Evolutionary conservation across 768 basidiomycete species (phyloP), one percentile per base, ranked within the genome.

Genomic region (Leccinum aurantiacum): DNA sequence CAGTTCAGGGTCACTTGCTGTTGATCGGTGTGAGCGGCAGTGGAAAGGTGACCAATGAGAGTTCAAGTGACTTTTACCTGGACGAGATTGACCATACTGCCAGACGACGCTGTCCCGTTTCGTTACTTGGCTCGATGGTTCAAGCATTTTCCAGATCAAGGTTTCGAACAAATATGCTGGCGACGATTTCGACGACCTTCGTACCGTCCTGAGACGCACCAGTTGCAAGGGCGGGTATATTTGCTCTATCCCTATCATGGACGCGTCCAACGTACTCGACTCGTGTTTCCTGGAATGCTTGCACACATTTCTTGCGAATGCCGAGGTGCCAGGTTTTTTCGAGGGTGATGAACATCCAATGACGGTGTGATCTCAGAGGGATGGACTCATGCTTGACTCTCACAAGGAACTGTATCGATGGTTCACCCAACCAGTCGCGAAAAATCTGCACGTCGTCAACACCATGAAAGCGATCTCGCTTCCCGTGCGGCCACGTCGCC

Each of bases 141-240:
- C 98, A 55, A 97, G 92, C 71, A 95, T 99, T 66, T 99, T 97
- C 84, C 97, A 99, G 73, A 97, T 99, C 82, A 98, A 98, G 73
- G 97, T 98, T 4, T 98, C 96, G 24, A 99, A 98, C 80, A 96
- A 95, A 72, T 99, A 99, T 73, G 97, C 94, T 2, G 95, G 93
- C 24, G 95, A 96, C 15, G 97, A 99, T 74, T 99, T 99, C 65
- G 96, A 98, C 64, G 97, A 99, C 74, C 80, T 99, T 49, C 88
- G 97, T 46, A 92, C 87, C 0, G 97, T 99, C 4, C 86, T 99
- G 38, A 92, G 97, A 47, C 89, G 97, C 37, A 82, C 96, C 7
- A 97, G 97, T 6, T 98, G 95, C 80, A 99, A 98, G 72, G 95
- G 95, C 66, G 97, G 98, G 76, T 98, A 98, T 77, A 90, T 99